phyloP scores from a whole-genome alignment of 2,329 filamentous ascomycete genomes.

The Arthrobotrys sphaeroides region DNA sequence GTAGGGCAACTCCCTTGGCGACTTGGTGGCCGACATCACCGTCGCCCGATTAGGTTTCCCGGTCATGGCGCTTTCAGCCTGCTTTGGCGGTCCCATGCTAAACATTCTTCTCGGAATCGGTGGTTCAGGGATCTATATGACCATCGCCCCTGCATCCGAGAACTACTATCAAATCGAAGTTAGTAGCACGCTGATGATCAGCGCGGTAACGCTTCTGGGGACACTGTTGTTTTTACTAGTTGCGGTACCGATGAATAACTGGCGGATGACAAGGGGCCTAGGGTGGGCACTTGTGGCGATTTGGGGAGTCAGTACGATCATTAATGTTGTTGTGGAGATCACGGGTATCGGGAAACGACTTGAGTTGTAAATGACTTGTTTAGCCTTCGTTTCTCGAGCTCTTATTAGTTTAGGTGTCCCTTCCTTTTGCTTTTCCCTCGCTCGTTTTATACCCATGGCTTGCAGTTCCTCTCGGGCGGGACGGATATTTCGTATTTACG shows the following conservation, averaged over 20 bases:
- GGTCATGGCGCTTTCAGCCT: slow-evolving; percentile 93
- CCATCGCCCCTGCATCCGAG: slow-evolving; percentile 79
- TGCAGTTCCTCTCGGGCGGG: background rate
- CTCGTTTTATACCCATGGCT: background rate
- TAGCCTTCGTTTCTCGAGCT: background rate
- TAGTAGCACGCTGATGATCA: slow-evolving; percentile 84
- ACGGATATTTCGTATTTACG: background rate
- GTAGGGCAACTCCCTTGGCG: slow-evolving; percentile 85
- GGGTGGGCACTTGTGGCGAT: slow-evolving; percentile 81
- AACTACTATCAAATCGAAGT: slow-evolving; percentile 84
- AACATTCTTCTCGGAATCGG: slow-evolving; percentile 96
- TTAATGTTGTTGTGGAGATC: slow-evolving; percentile 84
- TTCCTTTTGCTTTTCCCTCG: background rate
- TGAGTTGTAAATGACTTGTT: slow-evolving; percentile 43
- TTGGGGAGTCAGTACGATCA: slow-evolving; percentile 81
- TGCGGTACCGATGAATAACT: slow-evolving; percentile 82
- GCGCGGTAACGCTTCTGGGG: slow-evolving; percentile 80
- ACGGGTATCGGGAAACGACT: slow-evolving; percentile 66
- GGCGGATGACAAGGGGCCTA: slow-evolving; percentile 83
- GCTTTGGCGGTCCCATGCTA: slow-evolving; percentile 97
- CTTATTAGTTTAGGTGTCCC: too few species aligned
- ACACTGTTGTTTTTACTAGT: slow-evolving; percentile 82
- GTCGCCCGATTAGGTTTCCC: slow-evolving; percentile 92
- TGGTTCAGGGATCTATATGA: slow-evolving; percentile 89
- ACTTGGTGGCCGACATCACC: slow-evolving; percentile 93